phyloP scores from a whole-genome alignment of 306 rosid species.

The Fragaria nilgerrensis region DNA sequence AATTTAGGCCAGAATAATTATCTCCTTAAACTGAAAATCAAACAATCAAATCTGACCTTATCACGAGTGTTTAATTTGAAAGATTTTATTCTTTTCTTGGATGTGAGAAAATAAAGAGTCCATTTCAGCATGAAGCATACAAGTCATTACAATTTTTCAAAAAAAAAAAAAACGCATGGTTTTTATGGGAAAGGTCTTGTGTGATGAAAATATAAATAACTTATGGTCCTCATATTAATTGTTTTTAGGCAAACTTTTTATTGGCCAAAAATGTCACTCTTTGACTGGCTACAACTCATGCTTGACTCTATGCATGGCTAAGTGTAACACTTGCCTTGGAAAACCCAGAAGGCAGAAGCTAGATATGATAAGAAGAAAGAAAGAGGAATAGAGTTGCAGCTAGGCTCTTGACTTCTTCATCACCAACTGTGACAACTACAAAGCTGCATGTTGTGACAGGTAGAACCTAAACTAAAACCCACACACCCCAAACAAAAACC shows the following conservation, averaged over 20 bases:
- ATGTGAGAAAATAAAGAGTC: background rate
- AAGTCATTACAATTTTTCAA: background rate
- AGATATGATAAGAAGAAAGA: background rate
- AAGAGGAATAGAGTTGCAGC: background rate
- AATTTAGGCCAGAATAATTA: background rate
- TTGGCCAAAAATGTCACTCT: background rate
- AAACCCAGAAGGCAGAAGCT: conserved; percentile 9
- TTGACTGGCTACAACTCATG: background rate
- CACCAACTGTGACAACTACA: conserved; percentile 9
- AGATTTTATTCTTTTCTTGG: conserved; percentile 2
- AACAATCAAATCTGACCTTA: conserved; percentile 2
- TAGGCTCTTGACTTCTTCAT: conserved; percentile 2
- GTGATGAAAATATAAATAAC: background rate
- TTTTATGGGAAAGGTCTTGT: background rate
- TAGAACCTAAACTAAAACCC: background rate
- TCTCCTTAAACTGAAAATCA: conserved; percentile 7
- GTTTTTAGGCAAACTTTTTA: background rate
- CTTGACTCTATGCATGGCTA: background rate
- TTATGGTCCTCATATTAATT: background rate
- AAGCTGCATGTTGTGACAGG: conserved; percentile 13
- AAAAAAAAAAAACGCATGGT: background rate
- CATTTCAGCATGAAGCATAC: background rate
- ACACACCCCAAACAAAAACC: background rate
- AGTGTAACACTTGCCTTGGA: background rate
- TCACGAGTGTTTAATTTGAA: conserved; percentile 3